Evolutionary conservation across 208 protist genomes (phyloP), one percentile per base, ranked within the genome.

Genomic region (Wallacemonas sp.): DNA sequence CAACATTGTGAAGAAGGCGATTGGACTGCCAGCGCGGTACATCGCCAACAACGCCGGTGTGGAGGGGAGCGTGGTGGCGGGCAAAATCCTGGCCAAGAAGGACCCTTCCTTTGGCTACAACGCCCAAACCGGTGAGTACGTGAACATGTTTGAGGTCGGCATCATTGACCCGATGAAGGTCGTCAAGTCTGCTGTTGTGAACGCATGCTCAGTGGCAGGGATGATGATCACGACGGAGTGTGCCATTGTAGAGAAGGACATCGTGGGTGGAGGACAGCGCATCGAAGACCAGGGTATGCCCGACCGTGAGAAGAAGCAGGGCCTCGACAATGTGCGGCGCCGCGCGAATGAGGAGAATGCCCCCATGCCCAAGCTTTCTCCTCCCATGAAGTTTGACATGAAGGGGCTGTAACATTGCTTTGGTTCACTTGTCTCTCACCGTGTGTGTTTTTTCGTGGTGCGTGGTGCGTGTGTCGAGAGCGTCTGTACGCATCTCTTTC

Each of bases 121-220:
- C 75, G 97, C 97, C 1, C 84, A 95, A 65, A 98, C 81, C 11
- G 88, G 84, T 49, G 72, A 98, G 71, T 99, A 98, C 75, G 86
- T 90, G 58, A 94, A 99, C 78, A 99, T 99, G 98, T 93, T 99
- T 68, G 69, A 96, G 56, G 86, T 82, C 6, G 99, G 99, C 68
- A 99, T 99, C 75, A 97, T 99, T 70, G 99, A 99, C 82, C 99
- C 99, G 45, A 98, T 98, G 77, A 99, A 99, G 88, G 99, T 99
- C 19, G 98, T 99, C 36, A 91, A 98, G 62, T 98, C 97, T 12
- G 97, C 98, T 11, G 86, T 99, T 1, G 82, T 98, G 27, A 98
- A 99, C 70, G 97, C 98, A n/a, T 91, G 97, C 60, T 97, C 90
- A 33, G 98, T 99, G 14, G 90, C 98, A 0, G 97, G 97, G 0